These are phyloP conservation scores for Aspergillus fructus DNA, from an alignment of 2,329 filamentous ascomycete species.

Conservation along the genomic window DNA sequence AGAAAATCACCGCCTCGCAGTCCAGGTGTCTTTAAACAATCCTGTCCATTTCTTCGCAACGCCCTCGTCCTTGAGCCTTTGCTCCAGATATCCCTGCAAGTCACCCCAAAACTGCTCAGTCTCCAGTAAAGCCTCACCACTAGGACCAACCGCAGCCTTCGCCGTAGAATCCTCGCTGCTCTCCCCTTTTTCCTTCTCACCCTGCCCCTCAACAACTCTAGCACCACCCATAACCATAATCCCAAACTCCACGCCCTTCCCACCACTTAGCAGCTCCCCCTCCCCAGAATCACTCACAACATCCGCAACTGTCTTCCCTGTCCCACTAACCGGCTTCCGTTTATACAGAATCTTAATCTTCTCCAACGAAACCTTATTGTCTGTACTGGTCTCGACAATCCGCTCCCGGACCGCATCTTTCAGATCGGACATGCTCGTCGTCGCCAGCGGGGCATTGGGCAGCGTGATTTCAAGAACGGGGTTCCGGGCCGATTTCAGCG, in stretches of 20 bases:
- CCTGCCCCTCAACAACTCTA: conserved; percentile 40
- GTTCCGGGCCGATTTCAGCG: conserved; percentile 64
- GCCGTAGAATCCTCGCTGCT: conserved; percentile 19
- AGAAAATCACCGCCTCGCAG: conserved; percentile 15
- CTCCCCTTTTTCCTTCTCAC: conserved; percentile 30
- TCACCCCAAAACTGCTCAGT: conserved; percentile 84
- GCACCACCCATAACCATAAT: conserved; percentile 85
- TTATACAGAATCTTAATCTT: conserved; percentile 85
- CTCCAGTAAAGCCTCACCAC: conserved; percentile 60
- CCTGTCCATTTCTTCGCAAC: conserved; percentile 64
- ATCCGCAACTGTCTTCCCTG: conserved; percentile 69
- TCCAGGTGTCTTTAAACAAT: conserved; percentile 71
- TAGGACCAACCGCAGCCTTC: conserved; percentile 52
- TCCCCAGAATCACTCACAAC: conserved; percentile 61
- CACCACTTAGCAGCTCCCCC: conserved; percentile 40
- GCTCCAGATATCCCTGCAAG: conserved; percentile 74
- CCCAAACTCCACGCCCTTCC: conserved; percentile 66
- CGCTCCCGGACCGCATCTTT: conserved; percentile 68
- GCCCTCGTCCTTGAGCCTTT: conserved; percentile 70
- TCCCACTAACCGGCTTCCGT: conserved; percentile 78
- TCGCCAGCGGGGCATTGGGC: conserved; percentile 57
- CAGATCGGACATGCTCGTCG: conserved; percentile 75
- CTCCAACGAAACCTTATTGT: conserved; percentile 47
- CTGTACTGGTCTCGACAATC: conserved; percentile 49
- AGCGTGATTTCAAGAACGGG: conserved; percentile 69